Evolutionary conservation across 2,329 filamentous ascomycete species (phyloP), one percentile per base, ranked within the genome.

Genomic region (Penicillium sp.): DNA sequence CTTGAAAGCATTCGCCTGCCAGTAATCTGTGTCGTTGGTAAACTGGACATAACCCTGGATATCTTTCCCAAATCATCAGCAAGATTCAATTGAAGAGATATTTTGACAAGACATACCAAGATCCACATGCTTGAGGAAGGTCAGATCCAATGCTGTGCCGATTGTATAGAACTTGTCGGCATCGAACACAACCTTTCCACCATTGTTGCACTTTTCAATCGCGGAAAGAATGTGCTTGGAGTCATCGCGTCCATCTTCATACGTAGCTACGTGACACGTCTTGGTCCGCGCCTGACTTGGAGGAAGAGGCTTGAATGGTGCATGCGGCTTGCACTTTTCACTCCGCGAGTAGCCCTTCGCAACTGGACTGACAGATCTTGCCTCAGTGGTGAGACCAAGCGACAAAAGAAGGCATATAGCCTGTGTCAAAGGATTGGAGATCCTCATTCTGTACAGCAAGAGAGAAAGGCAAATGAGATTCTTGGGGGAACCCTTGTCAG

Each of bases 11-110:
- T 89, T 81, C 9, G 78, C 79, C 60, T 87, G 80, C 88, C 88
- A 90, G 72, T 90, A 90, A 62, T 84, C 81, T 1, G 86, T 87
- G 67, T 90, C 85, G 50, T 87, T 82, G 54, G 82, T 84, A 74
- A 90, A 90, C 55, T 82, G 76, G 21, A 89, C 79, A 22, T 80
- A 81, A 22, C 84, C 86, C 65, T 82, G 80, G 58, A 86, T 82
- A 60, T 84, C 83, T 83, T 56, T 22, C 54, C 33, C 24, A 21
- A 26, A 19, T 7, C 7, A 29, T 44, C 16, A 29, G 31, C 6
- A 22, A 37, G 13, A 13, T 7, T 39, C 8, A 39, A 10, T 19
- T 39, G 26, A 11, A 35, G 7, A n/a, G 4, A 29, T 39, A 3
- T 24, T 5, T 22, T 16, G 24, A 69, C 22, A 13, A 22, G 19